phyloP scores from a whole-genome alignment of 2,329 filamentous ascomycete genomes.

The Colletotrichum tofieldiae region DNA sequence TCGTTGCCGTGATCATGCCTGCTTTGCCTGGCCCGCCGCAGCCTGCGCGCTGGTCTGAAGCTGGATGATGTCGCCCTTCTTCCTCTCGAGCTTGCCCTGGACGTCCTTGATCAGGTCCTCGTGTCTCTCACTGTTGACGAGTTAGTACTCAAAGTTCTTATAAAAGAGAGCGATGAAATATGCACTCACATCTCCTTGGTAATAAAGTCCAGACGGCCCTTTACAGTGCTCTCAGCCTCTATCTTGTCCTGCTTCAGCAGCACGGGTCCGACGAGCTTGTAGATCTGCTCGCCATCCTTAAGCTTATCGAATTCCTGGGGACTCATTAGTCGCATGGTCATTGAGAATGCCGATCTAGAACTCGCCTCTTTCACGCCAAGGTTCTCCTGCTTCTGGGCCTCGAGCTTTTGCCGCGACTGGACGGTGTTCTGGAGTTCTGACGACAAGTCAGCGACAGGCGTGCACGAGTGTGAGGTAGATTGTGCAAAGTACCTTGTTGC shows the following conservation, averaged over 20 bases:
- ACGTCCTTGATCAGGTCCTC: slow-evolving; percentile 70
- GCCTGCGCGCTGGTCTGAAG: slow-evolving; percentile 67
- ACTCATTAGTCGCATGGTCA: neutral
- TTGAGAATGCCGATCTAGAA: neutral
- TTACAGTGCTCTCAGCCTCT: slow-evolving; percentile 92
- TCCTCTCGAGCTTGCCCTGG: slow-evolving; percentile 71
- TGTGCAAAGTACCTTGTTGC: slow-evolving; percentile 74
- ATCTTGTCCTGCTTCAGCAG: slow-evolving; percentile 94
- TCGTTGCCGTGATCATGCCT: slow-evolving; percentile 34
- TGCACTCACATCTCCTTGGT: slow-evolving; percentile 87
- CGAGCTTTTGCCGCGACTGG: slow-evolving; percentile 88
- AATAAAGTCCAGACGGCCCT: slow-evolving; percentile 92
- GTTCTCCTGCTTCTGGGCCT: slow-evolving; percentile 96
- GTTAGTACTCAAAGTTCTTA: neutral
- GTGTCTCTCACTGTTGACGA: slow-evolving; percentile 52
- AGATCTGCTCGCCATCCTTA: slow-evolving; percentile 88
- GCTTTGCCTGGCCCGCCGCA: slow-evolving; percentile 52
- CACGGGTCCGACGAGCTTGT: slow-evolving; percentile 95
- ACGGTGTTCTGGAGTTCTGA: slow-evolving; percentile 85
- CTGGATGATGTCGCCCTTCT: slow-evolving; percentile 73
- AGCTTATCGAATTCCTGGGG: slow-evolving; percentile 85
- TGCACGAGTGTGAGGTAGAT: too few species aligned
- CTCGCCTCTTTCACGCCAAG: slow-evolving; percentile 84
- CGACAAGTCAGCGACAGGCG: slow-evolving; percentile 17
- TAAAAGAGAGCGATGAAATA: neutral